Evolutionary conservation across 2,329 filamentous ascomycete species (phyloP).

Genomic region (Huntiella omanensis): DNA sequence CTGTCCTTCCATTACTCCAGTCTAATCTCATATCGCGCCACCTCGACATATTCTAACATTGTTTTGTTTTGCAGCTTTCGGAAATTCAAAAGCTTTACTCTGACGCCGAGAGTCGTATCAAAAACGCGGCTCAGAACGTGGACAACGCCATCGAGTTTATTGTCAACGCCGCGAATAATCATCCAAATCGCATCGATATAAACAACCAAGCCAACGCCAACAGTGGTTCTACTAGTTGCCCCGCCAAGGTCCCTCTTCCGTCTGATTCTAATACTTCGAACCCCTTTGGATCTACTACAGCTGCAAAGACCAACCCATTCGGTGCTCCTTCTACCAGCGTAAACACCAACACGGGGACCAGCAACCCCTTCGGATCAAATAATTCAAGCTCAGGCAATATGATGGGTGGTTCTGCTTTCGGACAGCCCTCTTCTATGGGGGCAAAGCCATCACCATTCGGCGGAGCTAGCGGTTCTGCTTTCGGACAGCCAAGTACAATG

Average conservation of each 20-base stretch:
- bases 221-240: conserved; percentile 19
- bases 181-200: conserved; percentile 57
- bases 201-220: conserved; percentile 27
- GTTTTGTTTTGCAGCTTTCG: conserved; percentile 27
- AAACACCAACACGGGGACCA: conserved; percentile 11
- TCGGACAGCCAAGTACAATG: conserved; percentile 21
- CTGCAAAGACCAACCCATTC: conserved; percentile 15
- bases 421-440: conserved; percentile 24
- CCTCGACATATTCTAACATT: conserved; percentile 5
- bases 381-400: not conserved
- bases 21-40: not conserved
- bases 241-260: not conserved
- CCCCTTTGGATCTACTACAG: conserved; percentile 3
- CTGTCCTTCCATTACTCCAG: not conserved
- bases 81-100: conserved; percentile 42
- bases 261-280: not conserved
- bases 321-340: conserved; percentile 13
- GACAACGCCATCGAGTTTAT: conserved; percentile 56
- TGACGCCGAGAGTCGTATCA: conserved; percentile 51
- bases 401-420: conserved; percentile 16
- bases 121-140: conserved; percentile 48
- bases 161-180: conserved; percentile 43
- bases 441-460: conserved; percentile 20
- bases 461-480: conserved; percentile 15
- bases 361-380: conserved; percentile 25